These are phyloP conservation scores for Herpetomonas muscarum DNA, from an alignment of 208 protist species.

Conservation along the genomic window DNA sequence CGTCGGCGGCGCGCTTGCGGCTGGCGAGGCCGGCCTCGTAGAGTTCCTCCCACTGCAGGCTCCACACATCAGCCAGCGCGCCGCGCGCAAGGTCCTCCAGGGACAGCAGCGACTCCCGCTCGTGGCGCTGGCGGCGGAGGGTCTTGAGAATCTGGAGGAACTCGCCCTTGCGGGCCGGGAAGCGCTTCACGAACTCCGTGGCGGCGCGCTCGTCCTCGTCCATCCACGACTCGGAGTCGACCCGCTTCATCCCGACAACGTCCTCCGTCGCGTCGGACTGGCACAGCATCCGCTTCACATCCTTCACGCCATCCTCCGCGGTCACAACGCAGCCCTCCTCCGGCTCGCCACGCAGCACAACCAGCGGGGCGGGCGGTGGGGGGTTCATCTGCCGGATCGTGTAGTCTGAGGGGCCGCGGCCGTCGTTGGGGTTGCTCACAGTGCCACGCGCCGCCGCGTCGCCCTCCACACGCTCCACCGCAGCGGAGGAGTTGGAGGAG, in stretches of 20 bases:
- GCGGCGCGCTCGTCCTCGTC: conserved; percentile 4
- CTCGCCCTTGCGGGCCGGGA: conserved; percentile 2
- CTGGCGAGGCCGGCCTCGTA: conserved; percentile 5
- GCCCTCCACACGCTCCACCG: no score
- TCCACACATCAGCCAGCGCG: conserved; percentile 32
- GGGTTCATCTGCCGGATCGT: not conserved
- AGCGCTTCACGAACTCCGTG: not conserved
- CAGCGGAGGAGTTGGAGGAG: no score
- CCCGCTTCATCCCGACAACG: not conserved
- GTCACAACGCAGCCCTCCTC: not conserved
- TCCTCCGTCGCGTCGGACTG: not conserved
- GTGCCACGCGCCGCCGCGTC: no score
- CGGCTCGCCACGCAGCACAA: not conserved
- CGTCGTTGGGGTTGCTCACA: no score
- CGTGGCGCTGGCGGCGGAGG: conserved; percentile 11
- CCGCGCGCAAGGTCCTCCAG: conserved; percentile 24
- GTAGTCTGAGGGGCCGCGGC: no score
- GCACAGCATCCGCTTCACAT: not conserved
- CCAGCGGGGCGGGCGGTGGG: not conserved
- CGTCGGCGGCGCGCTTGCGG: not conserved
- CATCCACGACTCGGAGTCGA: not conserved
- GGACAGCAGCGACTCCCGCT: conserved; percentile 11
- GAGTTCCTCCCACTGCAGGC: conserved; percentile 26
- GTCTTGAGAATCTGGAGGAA: not conserved
- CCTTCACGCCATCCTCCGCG: not conserved